A percentile compares a stretch with the other conserved stretches of the same genome.
Conservation (phyloP, 2,329 filamentous ascomycete genomes). For the Fusarium domesticum region DNA sequence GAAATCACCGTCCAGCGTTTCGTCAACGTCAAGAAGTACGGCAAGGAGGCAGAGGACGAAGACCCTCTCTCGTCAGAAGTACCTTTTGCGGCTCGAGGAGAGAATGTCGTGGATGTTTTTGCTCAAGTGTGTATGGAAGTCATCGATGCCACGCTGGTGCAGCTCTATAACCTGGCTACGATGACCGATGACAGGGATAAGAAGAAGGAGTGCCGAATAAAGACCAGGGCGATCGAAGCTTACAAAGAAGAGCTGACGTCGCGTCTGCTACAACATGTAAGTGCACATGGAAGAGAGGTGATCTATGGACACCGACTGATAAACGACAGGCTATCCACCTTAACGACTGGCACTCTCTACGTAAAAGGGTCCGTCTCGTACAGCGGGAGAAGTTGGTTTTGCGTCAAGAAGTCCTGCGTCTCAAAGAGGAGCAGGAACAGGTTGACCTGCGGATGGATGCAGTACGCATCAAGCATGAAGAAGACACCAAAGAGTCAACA, state of each 20-base stretch:
- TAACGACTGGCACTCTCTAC: conserved; percentile 56
- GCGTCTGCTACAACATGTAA: conserved; percentile 57
- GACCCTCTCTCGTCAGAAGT: conserved; percentile 51
- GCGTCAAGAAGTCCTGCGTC: conserved; percentile 57
- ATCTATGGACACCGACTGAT: conserved; percentile 7
- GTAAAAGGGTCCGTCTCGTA: conserved; percentile 54
- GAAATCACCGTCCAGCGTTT: conserved; percentile 62
- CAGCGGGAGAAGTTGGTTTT: conserved; percentile 56
- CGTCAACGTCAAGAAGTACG: conserved; percentile 43
- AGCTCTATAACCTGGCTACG: conserved; percentile 41
- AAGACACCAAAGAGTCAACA: conserved; percentile 49
- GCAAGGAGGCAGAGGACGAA: conserved; percentile 38
- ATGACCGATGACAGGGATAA: conserved; percentile 43
- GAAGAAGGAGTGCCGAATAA: conserved; percentile 54
- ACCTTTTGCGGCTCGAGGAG: conserved; percentile 53
- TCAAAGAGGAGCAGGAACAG: conserved; percentile 59
- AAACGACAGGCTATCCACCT: conserved; percentile 56
- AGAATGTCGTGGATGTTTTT: conserved; percentile 62
- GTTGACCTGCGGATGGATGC: conserved; percentile 62
- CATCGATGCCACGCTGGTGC: conserved; percentile 48
- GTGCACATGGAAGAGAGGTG: conserved; percentile 20
- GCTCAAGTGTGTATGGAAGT: conserved; percentile 61
- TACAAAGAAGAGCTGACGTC: conserved; percentile 57
- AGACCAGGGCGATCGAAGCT: conserved; percentile 54
- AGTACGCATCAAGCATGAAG: conserved; percentile 58